Conservation (phyloP, 805 yeast genomes). For the Saccharomycopsis fodiens region DNA sequence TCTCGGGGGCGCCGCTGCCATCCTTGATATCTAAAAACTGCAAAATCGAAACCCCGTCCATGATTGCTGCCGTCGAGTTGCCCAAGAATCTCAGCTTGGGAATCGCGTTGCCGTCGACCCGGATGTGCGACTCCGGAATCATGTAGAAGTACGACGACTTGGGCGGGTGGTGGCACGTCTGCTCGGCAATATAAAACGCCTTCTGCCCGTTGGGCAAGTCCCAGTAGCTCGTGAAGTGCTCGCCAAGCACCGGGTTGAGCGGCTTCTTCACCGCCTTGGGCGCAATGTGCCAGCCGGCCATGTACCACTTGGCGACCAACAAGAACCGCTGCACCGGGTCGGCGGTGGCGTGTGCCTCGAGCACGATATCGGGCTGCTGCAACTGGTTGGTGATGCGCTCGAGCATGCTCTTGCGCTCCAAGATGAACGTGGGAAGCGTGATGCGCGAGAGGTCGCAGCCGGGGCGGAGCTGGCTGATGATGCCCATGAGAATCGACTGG, state of each 20-base stretch:
- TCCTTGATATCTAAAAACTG: constrained; percentile 56
- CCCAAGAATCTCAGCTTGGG: constrained; percentile 90
- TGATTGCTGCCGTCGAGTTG: constrained; percentile 92
- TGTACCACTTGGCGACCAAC: constrained; percentile 76
- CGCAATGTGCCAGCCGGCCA: constrained; percentile 96
- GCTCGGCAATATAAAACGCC: constrained; percentile 87
- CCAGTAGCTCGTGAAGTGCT: constrained; percentile 88
- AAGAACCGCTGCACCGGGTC: constrained; percentile 67
- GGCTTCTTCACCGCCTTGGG: constrained; percentile 99
- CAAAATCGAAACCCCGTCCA: constrained; percentile 83
- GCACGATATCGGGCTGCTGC: constrained; percentile 67
- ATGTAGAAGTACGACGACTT: constrained; percentile 87
- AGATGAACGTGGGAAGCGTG: constrained; percentile 89
- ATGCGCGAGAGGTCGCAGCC: constrained; percentile 87
- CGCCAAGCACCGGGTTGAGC: constrained; percentile 89
- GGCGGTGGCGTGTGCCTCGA: constrained; percentile 54
- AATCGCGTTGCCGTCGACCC: constrained; percentile 81
- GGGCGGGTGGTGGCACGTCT: constrained; percentile 98
- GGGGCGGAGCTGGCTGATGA: constrained; percentile 85
- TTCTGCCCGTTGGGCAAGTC: constrained; percentile 62
- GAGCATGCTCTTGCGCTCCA: constrained; percentile 92
- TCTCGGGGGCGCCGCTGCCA: constrained; percentile 40
- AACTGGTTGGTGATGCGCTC: constrained; percentile 89
- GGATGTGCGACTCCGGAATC: constrained; percentile 71
- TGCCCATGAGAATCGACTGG: constrained; percentile 77